phyloP scores from a whole-genome alignment of 2,329 filamentous ascomycete species.

The Periconia sp. region DNA sequence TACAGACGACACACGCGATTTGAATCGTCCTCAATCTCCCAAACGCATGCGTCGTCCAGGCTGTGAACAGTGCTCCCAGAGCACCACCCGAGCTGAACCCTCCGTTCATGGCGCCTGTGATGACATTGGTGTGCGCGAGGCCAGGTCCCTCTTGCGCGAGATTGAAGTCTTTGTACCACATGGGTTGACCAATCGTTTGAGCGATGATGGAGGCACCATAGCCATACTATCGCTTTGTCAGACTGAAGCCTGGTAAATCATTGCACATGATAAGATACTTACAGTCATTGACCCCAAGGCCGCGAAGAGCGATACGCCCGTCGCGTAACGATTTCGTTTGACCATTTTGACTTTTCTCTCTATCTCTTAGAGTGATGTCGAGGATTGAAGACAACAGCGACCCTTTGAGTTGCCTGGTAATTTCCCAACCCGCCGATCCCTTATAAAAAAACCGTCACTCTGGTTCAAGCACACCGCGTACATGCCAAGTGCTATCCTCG shows the following conservation, averaged over 20 bases:
- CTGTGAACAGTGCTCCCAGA: slow-evolving; percentile 1
- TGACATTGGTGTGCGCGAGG: slow-evolving; percentile 21
- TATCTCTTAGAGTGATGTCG: background rate
- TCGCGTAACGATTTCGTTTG: slow-evolving; percentile 9
- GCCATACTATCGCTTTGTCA: slow-evolving; percentile 4
- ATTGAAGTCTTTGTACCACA: slow-evolving; percentile 8
- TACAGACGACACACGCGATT: slow-evolving; percentile 3
- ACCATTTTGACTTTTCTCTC: background rate
- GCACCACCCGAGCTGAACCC: slow-evolving; percentile 1
- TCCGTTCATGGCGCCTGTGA: slow-evolving; percentile 38
- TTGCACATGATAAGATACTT: too few relatives aligned
- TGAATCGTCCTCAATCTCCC: slow-evolving; percentile 3
- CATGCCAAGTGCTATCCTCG: too few relatives aligned
- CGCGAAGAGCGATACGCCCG: slow-evolving; percentile 7
- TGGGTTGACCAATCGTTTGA: slow-evolving; percentile 9
- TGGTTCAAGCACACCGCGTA: too few relatives aligned
- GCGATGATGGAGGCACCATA: slow-evolving; percentile 12
- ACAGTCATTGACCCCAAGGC: slow-evolving; percentile 6
- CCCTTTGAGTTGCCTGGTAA: too few relatives aligned
- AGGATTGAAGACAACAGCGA: too few relatives aligned
- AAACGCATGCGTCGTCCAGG: slow-evolving; percentile 6
- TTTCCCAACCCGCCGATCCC: too few relatives aligned
- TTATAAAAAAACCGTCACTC: too few relatives aligned
- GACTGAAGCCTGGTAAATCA: background rate
- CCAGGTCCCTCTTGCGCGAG: slow-evolving; percentile 9